These are phyloP conservation scores for Diaporthe velutina DNA, from an alignment of 2,329 filamentous ascomycete species.

Conservation along the genomic window DNA sequence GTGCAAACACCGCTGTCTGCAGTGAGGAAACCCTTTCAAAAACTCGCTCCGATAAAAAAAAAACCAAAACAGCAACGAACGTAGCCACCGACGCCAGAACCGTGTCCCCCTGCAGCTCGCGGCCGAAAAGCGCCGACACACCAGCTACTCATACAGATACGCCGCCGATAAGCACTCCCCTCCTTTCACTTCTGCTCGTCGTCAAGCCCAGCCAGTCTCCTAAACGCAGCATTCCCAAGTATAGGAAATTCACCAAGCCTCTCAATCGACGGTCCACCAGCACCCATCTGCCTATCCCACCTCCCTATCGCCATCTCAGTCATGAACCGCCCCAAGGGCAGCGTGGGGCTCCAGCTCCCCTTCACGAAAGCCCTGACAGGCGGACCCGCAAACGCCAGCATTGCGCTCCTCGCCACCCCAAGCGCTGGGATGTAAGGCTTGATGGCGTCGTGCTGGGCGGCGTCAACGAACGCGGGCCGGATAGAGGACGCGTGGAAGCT, in stretches of 20 bases:
- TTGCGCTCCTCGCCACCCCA: slow-evolving; percentile 39
- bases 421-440: slow-evolving; percentile 55
- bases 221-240: slow-evolving; percentile 52
- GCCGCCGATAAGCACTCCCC: background rate
- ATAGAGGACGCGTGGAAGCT: slow-evolving; percentile 68
- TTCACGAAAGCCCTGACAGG: slow-evolving; percentile 42
- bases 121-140: too few species aligned
- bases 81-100: too few species aligned
- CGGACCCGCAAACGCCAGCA: slow-evolving; percentile 44
- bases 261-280: slow-evolving; percentile 48
- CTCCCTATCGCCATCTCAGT: slow-evolving; percentile 60
- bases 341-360: slow-evolving; percentile 56
- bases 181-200: background rate
- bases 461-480: slow-evolving; percentile 72
- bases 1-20: too few species aligned
- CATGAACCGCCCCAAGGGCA: slow-evolving; percentile 57
- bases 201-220: slow-evolving; percentile 49
- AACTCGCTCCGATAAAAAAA: too few species aligned
- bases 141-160: background rate
- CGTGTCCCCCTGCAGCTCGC: too few species aligned
- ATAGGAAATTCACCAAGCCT: slow-evolving; percentile 52
- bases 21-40: too few species aligned
- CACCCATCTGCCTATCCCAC: slow-evolving; percentile 43
- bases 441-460: slow-evolving; percentile 54
- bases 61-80: too few species aligned